Base-by-base conservation (phyloP, 305 asterid species). In the Striga hermonthica region DNA sequence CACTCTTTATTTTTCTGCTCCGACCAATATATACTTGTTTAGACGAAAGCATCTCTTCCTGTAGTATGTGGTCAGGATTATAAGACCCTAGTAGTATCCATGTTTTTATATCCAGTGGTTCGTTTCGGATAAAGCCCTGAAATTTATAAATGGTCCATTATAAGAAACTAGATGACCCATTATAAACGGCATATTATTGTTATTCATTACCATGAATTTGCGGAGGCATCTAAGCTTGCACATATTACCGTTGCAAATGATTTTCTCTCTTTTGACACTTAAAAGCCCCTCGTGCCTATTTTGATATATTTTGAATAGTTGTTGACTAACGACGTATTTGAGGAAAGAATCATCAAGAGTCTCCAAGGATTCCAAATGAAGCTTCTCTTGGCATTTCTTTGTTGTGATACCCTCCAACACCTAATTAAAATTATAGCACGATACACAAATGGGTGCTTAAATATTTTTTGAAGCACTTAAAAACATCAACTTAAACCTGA, bases 371-470 rank as follows among this genome's bases (percentile, higher is more conserved):
- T 89, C 96, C 41, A 89, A 68, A 81, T 89, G 86, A 68, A 82
- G 50, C 4, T 74, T 79, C 72, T 89, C 95, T 63, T 79, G 91
- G 77, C 94, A 89, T 40, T 79, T 76, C 59, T 83, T 89, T 0
- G 98, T 84, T 0, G 97, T 92, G 44, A 92, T 80, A 55, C 97
- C 98, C 71, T 92, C 98, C 83, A 92, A 71, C 62, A 89, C 82
- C 98, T 88, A 62, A 70, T 5, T 31, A 38, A 53, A 65, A 65
- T 62, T n/a, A n/a, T 41, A 61, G 67, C 64, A 60, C 4, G 43
- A 44, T 65, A 54, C 7, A 7, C 31, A 14, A 57, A 34, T 6
- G 53, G 52, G 61, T 9, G 57, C 65, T 9, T 28, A 54, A 40
- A 14, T 12, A n/a, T 37, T 22, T 37, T 10, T 55, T 60, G 57